Percentiles rank a stretch among this genome's conserved stretches.
phyloP scores from a whole-genome alignment of 164 flowering plant species.

The Vitis riparia region DNA sequence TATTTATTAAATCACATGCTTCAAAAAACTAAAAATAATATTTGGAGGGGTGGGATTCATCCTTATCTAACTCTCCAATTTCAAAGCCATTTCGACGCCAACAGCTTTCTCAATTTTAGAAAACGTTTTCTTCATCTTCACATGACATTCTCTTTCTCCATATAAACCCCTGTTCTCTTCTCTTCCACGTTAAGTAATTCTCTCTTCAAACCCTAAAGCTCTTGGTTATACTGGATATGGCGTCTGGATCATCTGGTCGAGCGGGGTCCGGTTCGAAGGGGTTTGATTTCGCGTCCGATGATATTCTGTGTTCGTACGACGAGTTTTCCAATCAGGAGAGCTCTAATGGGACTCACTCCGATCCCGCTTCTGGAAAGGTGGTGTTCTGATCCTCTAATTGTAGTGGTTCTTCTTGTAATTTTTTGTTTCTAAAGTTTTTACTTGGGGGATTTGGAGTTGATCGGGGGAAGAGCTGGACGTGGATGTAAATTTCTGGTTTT shows the following conservation, averaged over 20 bases:
- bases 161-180: too few relatives aligned
- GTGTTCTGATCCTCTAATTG: not conserved
- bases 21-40: too few relatives aligned
- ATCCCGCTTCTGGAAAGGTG: constrained; percentile 57
- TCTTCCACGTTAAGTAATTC: not conserved
- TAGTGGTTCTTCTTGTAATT: not conserved
- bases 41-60: too few relatives aligned
- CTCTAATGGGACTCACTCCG: constrained; percentile 49
- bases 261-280: constrained; percentile 57
- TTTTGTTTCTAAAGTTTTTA: not conserved
- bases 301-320: constrained; percentile 73
- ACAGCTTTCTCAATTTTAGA: not conserved
- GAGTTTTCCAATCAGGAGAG: constrained; percentile 54
- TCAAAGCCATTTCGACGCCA: too few relatives aligned
- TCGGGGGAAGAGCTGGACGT: too few relatives aligned
- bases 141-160: not conserved
- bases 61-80: too few relatives aligned
- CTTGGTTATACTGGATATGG: constrained; percentile 40
- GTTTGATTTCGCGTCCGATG: constrained; percentile 79
- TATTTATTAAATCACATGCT: too few relatives aligned
- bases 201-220: not conserved
- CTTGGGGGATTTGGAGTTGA: not conserved
- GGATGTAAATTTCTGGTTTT: constrained; percentile 1
- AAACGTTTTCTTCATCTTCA: not conserved
- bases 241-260: constrained; percentile 77